A percentile compares a stretch with the other conserved stretches of the same genome.
Evolutionary conservation across 352 stramenopile species (phyloP).

Genomic region (Pythium aristosporum): DNA sequence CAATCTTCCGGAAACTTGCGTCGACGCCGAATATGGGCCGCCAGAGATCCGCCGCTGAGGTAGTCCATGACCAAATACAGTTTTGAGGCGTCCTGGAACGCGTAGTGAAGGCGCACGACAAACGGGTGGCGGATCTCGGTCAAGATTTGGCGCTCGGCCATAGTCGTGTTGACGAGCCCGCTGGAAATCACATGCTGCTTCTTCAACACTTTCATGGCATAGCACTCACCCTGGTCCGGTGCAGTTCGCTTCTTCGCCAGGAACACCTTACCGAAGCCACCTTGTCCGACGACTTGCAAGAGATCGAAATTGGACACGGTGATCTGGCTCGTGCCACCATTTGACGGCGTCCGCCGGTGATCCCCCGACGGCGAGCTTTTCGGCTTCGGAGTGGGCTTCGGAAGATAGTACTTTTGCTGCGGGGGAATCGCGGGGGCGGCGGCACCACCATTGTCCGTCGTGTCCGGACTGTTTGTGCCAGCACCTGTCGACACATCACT

Average conservation of each 20-base stretch:
- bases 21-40: constrained; percentile 85
- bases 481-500: constrained; percentile 66
- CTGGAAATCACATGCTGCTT: constrained; percentile 91
- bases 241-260: constrained; percentile 93
- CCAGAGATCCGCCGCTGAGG: constrained; percentile 88
- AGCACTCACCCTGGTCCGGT: constrained; percentile 92
- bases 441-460: constrained; percentile 1
- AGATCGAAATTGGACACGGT: constrained; percentile 93
- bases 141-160: constrained; percentile 91
- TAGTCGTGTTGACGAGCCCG: constrained; percentile 92
- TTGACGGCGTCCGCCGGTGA: constrained; percentile 17
- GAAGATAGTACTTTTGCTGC: constrained; percentile 81
- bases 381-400: constrained; percentile 61
- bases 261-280: constrained; percentile 98
- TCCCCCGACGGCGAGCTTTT: constrained; percentile 20
- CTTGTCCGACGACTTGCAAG: constrained; percentile 97
- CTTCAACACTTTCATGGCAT: constrained; percentile 98
- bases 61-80: constrained; percentile 94
- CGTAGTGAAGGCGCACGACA: constrained; percentile 93
- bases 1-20: constrained; percentile 90
- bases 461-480: constrained; percentile 1
- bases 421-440: constrained; percentile 32
- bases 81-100: constrained; percentile 93
- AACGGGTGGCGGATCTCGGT: constrained; percentile 93
- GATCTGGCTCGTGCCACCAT: constrained; percentile 42